phyloP scores from a whole-genome alignment of 139 green algal genomes.

The Coelastrella sp. region DNA sequence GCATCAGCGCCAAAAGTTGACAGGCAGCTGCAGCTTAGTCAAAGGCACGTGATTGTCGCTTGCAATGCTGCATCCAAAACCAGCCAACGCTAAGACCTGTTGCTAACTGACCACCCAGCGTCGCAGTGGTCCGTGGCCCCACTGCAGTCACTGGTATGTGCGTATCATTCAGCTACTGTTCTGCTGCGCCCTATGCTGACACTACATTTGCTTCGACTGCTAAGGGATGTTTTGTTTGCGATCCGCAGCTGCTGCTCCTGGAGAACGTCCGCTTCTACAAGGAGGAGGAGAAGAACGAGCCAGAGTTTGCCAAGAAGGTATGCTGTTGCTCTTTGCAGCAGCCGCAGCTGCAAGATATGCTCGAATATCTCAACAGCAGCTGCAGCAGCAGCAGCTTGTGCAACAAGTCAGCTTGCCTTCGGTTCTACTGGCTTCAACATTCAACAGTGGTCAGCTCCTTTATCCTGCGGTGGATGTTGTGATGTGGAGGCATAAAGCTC shows the following conservation, averaged over 20 bases:
- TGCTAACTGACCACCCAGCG: too few species aligned
- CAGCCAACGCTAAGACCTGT: too few species aligned
- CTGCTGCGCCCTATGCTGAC: neutral
- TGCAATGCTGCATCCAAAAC: too few species aligned
- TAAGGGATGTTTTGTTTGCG: neutral
- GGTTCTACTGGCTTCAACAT: neutral
- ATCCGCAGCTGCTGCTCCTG: conserved; percentile 84
- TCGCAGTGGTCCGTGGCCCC: too few species aligned
- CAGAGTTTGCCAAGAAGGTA: conserved; percentile 94
- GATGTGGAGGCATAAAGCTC: too few species aligned
- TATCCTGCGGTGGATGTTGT: neutral
- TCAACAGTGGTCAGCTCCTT: neutral
- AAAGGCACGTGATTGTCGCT: too few species aligned
- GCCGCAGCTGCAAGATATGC: neutral
- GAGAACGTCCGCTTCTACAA: conserved; percentile 99
- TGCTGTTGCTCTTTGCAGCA: neutral
- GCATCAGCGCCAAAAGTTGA: too few species aligned
- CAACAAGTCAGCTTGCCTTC: too few species aligned
- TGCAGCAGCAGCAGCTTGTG: too few species aligned
- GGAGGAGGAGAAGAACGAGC: conserved; percentile 98
- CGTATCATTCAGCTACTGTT: neutral
- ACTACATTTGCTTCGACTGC: too few species aligned
- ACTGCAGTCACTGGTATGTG: too few species aligned
- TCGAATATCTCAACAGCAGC: neutral
- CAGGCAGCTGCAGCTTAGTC: too few species aligned